Percentiles rank a stretch among this genome's conserved stretches.
These are phyloP conservation scores for Jasminum sambac DNA, from an alignment of 257 asterid species.

Conservation along the genomic window DNA sequence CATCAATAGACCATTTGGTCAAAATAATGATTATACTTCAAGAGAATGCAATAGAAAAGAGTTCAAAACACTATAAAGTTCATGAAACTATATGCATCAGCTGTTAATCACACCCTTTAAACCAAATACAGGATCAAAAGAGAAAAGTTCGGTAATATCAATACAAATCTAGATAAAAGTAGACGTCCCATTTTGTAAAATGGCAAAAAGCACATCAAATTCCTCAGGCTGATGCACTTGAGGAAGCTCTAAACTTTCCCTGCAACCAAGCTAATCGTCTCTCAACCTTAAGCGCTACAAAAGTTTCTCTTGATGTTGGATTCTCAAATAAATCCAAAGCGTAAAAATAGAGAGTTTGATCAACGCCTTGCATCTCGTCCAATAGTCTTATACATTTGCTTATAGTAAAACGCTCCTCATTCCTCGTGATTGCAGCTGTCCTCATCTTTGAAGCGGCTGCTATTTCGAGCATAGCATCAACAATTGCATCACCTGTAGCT, in stretches of 20 bases:
- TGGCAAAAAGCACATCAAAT: slow-evolving; percentile 19
- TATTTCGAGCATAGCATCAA: slow-evolving; percentile 93
- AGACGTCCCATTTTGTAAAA: slow-evolving; percentile 17
- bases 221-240: slow-evolving; percentile 46
- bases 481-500: slow-evolving; percentile 88
- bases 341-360: slow-evolving; percentile 68
- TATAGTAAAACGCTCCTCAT: slow-evolving; percentile 76
- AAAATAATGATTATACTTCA: slow-evolving; percentile 5
- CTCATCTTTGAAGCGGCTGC: slow-evolving; percentile 95
- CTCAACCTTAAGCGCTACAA: slow-evolving; percentile 66
- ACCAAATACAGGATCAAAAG: slow-evolving; percentile 27
- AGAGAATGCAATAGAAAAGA: slow-evolving; percentile 10
- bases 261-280: slow-evolving; percentile 77
- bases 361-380: slow-evolving; percentile 84
- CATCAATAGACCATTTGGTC: neutral
- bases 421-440: slow-evolving; percentile 78
- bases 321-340: slow-evolving; percentile 81
- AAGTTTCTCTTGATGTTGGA: slow-evolving; percentile 73
- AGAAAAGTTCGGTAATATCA: slow-evolving; percentile 22
- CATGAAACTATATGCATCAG: neutral
- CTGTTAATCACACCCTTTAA: neutral
- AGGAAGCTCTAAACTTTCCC: slow-evolving; percentile 65
- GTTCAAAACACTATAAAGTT: neutral
- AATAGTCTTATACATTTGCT: slow-evolving; percentile 81
- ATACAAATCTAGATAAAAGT: slow-evolving; percentile 23